Conservation (phyloP, 23 red algal genomes). For the Chondrus crispus region DNA sequence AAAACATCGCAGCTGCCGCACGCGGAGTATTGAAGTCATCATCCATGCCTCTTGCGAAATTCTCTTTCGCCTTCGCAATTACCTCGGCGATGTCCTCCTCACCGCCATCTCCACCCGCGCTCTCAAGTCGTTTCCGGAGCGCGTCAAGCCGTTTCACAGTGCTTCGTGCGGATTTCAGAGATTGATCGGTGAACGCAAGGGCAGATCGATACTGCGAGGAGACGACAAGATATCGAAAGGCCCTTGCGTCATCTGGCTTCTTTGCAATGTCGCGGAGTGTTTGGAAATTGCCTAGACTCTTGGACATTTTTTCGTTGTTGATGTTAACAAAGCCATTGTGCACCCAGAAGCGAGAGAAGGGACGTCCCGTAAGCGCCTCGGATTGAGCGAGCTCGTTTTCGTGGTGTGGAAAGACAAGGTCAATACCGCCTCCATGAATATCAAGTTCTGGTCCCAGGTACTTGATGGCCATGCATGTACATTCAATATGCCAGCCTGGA, state of each 20-base stretch:
- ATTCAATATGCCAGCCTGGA: conserved; percentile 99
- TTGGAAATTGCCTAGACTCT: conserved; percentile 86
- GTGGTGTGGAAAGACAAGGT: conserved; percentile 98
- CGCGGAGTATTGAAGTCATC: conserved; percentile 97
- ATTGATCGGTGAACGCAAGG: conserved; percentile 70
- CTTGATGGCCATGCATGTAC: conserved; percentile 95
- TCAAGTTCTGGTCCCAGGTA: conserved; percentile 88
- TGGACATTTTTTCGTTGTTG: conserved; percentile 96
- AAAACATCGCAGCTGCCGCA: conserved; percentile 85
- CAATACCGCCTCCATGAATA: conserved; percentile 95
- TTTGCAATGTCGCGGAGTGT: conserved; percentile 79
- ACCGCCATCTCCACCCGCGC: neutral
- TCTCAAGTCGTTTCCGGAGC: conserved; percentile 49
- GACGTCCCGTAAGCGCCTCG: conserved; percentile 67
- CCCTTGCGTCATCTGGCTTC: conserved; percentile 59
- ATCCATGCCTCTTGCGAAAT: conserved; percentile 76
- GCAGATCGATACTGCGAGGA: conserved; percentile 90
- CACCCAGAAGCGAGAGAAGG: conserved; percentile 85
- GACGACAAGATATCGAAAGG: conserved; percentile 88
- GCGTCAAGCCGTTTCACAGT: conserved; percentile 80
- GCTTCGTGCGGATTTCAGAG: conserved; percentile 59
- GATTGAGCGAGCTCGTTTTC: conserved; percentile 98
- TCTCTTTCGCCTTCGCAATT: neutral
- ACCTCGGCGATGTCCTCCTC: neutral
- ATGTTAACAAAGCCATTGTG: conserved; percentile 99